Evolutionary conservation across 768 basidiomycete species (phyloP).

Genomic region (Chalciporus pseudorubinellus): DNA sequence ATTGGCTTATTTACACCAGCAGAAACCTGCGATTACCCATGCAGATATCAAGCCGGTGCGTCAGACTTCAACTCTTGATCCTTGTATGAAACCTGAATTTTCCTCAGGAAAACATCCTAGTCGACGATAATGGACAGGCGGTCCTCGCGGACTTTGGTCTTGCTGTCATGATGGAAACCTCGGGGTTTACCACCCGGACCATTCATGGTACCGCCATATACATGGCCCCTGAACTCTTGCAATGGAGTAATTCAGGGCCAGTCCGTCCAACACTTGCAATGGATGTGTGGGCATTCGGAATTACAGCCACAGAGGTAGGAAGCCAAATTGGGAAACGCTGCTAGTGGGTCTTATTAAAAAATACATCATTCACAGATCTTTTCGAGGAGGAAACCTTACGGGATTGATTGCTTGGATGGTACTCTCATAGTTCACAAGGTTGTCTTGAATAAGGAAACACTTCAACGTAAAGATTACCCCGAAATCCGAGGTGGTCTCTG

Average conservation of each 20-base stretch:
- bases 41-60: slow-evolving; percentile 40
- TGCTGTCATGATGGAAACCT: slow-evolving; percentile 33
- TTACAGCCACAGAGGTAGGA: slow-evolving; percentile 36
- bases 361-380: slow-evolving; percentile 17
- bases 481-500: slow-evolving; percentile 19
- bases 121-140: slow-evolving; percentile 32
- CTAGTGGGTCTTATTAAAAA: background rate
- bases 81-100: background rate
- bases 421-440: slow-evolving; percentile 17
- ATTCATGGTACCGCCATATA: slow-evolving; percentile 37
- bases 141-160: slow-evolving; percentile 41
- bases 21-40: slow-evolving; percentile 23
- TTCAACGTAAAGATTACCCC: slow-evolving; percentile 16
- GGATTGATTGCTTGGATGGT: slow-evolving; percentile 9
- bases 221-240: slow-evolving; percentile 37
- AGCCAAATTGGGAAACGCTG: background rate
- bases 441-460: slow-evolving; percentile 4
- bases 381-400: slow-evolving; percentile 23
- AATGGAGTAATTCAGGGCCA: slow-evolving; percentile 10
- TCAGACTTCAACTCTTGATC: background rate
- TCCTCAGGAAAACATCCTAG: slow-evolving; percentile 37
- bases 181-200: slow-evolving; percentile 37
- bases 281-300: slow-evolving; percentile 39
- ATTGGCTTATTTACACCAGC: slow-evolving; percentile 23
- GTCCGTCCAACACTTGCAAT: slow-evolving; percentile 24